Evolutionary conservation across 2,329 filamentous ascomycete species (phyloP).

Genomic region (Diplodia intermedia): DNA sequence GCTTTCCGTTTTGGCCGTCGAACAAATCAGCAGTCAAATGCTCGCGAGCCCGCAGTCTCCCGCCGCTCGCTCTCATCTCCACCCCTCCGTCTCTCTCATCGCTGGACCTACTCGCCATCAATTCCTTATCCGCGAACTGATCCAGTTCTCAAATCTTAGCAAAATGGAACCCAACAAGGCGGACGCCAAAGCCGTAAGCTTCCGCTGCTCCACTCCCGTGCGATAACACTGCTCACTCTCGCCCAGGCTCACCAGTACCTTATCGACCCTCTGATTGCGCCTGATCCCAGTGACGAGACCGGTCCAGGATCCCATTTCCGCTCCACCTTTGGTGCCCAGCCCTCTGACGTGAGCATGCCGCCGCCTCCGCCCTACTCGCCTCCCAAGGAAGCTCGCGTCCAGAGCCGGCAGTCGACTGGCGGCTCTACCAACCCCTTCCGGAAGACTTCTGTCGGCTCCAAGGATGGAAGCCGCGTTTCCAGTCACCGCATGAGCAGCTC

Average conservation of each 20-base stretch:
- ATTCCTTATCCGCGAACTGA: background rate
- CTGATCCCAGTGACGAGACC: slow-evolving; percentile 71
- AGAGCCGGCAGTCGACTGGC: slow-evolving; percentile 46
- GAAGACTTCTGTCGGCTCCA: slow-evolving; percentile 35
- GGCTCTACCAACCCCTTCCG: slow-evolving; percentile 55
- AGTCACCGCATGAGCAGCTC: slow-evolving; percentile 40
- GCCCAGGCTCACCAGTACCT: slow-evolving; percentile 69
- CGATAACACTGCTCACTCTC: slow-evolving; percentile 8
- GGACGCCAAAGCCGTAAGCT: slow-evolving; percentile 30
- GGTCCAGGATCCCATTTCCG: slow-evolving; percentile 67
- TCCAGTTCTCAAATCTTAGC: background rate
- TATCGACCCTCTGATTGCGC: slow-evolving; percentile 72
- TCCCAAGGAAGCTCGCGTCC: slow-evolving; percentile 39
- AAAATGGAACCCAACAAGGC: slow-evolving; percentile 28
- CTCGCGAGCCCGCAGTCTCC: slow-evolving; percentile 4
- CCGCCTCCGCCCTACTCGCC: slow-evolving; percentile 19
- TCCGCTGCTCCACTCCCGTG: slow-evolving; percentile 2
- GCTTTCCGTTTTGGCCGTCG: slow-evolving; percentile 10
- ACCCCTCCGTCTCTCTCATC: background rate
- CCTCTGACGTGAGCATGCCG: slow-evolving; percentile 34
- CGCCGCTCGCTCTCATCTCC: background rate
- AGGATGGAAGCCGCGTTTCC: slow-evolving; percentile 41
- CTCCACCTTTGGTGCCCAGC: slow-evolving; percentile 37
- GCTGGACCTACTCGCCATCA: background rate
- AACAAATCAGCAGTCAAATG: slow-evolving; percentile 26